Evolutionary conservation across 768 basidiomycete genomes (phyloP).

Genomic region (Omphalotus guepiniiformis): DNA sequence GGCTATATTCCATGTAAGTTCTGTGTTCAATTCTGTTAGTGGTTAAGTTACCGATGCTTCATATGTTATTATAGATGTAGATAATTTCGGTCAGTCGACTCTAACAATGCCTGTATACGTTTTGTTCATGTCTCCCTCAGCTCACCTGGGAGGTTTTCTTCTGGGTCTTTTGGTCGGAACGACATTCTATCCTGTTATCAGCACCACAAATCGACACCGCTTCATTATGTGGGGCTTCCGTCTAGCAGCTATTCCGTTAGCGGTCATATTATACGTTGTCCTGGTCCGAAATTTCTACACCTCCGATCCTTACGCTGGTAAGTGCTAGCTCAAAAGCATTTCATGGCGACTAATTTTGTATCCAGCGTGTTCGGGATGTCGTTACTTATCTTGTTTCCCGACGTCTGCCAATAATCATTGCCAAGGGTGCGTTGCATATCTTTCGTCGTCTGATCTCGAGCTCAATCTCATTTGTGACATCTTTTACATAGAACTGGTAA

Average conservation of each 20-base stretch:
- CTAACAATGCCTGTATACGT: too few relatives aligned
- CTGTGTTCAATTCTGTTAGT: not conserved
- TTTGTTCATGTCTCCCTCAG: constrained; percentile 30
- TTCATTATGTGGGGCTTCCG: constrained; percentile 71
- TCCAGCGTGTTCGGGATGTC: constrained; percentile 80
- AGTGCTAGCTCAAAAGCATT: constrained; percentile 18
- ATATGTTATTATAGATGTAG: too few relatives aligned
- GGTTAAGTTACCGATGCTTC: constrained; percentile 17
- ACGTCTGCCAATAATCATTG: constrained; percentile 68
- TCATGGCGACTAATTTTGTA: constrained; percentile 2
- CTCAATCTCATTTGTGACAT: too few relatives aligned
- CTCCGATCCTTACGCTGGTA: constrained; percentile 79
- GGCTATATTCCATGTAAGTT: constrained; percentile 77
- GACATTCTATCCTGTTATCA: constrained; percentile 87
- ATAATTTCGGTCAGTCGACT: constrained; percentile 88
- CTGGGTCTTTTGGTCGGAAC: constrained; percentile 82
- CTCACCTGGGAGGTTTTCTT: constrained; percentile 84
- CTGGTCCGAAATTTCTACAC: constrained; percentile 89
- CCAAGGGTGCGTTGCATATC: constrained; percentile 37
- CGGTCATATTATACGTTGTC: constrained; percentile 77
- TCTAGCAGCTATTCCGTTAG: constrained; percentile 66
- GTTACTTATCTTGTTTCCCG: constrained; percentile 89
- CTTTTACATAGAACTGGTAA: constrained; percentile 3
- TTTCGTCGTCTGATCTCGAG: not conserved
- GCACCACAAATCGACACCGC: constrained; percentile 68